Evolutionary conservation across 805 yeast genomes (phyloP).

Genomic region (Maudiozyma barnettii): DNA sequence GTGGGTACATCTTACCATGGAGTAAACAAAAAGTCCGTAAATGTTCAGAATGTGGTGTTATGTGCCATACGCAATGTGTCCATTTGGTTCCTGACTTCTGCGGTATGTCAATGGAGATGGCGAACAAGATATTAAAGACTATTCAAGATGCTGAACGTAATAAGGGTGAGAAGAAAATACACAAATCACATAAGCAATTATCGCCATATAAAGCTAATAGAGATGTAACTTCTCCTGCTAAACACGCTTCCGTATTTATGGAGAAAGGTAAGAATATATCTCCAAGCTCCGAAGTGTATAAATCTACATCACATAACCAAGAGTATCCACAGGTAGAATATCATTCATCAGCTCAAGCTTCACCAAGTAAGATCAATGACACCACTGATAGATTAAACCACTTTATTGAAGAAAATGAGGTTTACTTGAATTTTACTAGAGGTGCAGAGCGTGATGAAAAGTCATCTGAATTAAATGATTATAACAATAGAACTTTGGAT

Average conservation of each 20-base stretch:
- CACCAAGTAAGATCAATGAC: constrained; percentile 6
- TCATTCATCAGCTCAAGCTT: constrained; percentile 1
- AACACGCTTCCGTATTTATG: constrained; percentile 1
- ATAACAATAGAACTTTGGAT: constrained; percentile 6
- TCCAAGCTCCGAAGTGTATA: neutral
- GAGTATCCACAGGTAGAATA: neutral
- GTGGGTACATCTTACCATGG: constrained; percentile 94
- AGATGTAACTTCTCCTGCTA: neutral
- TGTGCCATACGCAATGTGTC: constrained; percentile 89
- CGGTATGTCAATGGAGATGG: constrained; percentile 97
- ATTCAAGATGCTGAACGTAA: constrained; percentile 60
- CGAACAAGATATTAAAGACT: constrained; percentile 76
- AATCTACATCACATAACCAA: neutral
- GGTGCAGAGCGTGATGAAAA: constrained; percentile 12
- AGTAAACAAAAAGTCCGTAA: constrained; percentile 87
- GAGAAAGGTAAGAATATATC: neutral
- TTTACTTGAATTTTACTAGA: constrained; percentile 23
- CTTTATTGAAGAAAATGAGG: constrained; percentile 21
- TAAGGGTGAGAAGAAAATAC: constrained; percentile 13
- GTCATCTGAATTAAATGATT: constrained; percentile 11
- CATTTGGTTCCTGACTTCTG: constrained; percentile 96
- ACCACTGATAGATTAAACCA: constrained; percentile 16
- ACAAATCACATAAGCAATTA: neutral
- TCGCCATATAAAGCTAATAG: neutral
- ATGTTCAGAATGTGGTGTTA: constrained; percentile 87